phyloP scores from a whole-genome alignment of 106 monocot genomes.

The Iris macrosiphon region DNA sequence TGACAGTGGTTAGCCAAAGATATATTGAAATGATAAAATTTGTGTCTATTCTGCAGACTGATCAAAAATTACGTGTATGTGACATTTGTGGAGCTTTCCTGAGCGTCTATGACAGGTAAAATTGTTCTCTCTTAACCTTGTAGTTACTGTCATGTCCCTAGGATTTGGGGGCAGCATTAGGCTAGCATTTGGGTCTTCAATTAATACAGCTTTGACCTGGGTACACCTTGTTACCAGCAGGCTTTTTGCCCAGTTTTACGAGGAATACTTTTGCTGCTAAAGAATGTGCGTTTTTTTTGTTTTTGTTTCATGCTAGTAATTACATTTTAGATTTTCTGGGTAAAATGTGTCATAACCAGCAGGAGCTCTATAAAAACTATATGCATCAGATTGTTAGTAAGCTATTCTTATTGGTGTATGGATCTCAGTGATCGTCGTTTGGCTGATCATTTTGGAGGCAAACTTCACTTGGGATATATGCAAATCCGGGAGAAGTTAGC shows the following conservation, averaged over 20 bases:
- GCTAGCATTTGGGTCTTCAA: conserved; percentile 13
- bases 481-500: conserved; percentile 83
- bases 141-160: background rate
- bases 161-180: background rate
- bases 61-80: conserved; percentile 93
- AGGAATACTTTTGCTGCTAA: conserved; percentile 85
- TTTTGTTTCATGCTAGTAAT: conserved; percentile 32
- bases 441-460: conserved; percentile 98
- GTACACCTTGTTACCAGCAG: conserved; percentile 70
- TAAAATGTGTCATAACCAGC: conserved; percentile 1
- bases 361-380: background rate
- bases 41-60: conserved; percentile 65
- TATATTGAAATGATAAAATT: background rate
- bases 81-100: conserved; percentile 99
- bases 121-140: background rate
- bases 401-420: conserved; percentile 12
- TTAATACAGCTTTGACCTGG: conserved; percentile 45
- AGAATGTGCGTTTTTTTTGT: conserved; percentile 77
- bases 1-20: no score
- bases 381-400: conserved; percentile 1
- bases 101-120: conserved; percentile 99
- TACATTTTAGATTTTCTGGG: conserved; percentile 16
- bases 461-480: conserved; percentile 97
- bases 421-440: conserved; percentile 84
- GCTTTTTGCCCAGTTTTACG: conserved; percentile 69